A percentile compares a stretch with the other conserved stretches of the same genome.
These are phyloP conservation scores for Graphium sp. DNA, from an alignment of 2,329 filamentous ascomycete species.

Conservation along the genomic window DNA sequence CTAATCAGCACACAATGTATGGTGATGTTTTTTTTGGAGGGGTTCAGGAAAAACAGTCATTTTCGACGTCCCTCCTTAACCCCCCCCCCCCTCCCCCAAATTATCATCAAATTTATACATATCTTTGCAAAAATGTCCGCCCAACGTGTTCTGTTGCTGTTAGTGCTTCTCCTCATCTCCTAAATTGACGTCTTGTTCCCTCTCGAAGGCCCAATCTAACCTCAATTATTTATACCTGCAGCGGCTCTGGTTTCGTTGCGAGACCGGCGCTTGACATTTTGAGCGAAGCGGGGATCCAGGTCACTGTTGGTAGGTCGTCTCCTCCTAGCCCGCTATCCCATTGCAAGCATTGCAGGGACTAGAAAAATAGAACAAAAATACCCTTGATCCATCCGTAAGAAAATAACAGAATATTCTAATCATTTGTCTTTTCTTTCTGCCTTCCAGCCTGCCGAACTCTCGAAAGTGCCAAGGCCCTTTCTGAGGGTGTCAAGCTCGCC, in stretches of 20 bases:
- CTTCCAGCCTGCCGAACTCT: constrained; percentile 63
- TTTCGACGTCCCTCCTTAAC: background rate
- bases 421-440: too few relatives aligned
- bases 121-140: constrained; percentile 6
- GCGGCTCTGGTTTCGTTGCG: constrained; percentile 39
- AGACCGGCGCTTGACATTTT: constrained; percentile 49
- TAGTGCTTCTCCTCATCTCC: background rate
- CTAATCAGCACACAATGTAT: background rate
- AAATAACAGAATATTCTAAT: too few relatives aligned
- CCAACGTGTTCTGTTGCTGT: constrained; percentile 6
- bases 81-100: background rate
- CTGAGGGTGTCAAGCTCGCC: constrained; percentile 54
- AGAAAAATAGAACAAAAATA: too few relatives aligned
- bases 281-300: constrained; percentile 37
- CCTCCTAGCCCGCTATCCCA: background rate
- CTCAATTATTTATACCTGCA: background rate
- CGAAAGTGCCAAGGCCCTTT: constrained; percentile 58
- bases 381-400: too few relatives aligned
- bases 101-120: background rate
- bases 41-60: background rate
- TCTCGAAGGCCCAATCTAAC: background rate
- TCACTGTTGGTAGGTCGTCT: constrained; percentile 42
- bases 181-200: background rate
- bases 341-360: background rate
- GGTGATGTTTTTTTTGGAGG: constrained; percentile 1